Percentiles rank a stretch among this genome's conserved stretches.
Evolutionary conservation across 2,329 filamentous ascomycete species (phyloP).

Genomic region (Penicillium aurantiogriseum): DNA sequence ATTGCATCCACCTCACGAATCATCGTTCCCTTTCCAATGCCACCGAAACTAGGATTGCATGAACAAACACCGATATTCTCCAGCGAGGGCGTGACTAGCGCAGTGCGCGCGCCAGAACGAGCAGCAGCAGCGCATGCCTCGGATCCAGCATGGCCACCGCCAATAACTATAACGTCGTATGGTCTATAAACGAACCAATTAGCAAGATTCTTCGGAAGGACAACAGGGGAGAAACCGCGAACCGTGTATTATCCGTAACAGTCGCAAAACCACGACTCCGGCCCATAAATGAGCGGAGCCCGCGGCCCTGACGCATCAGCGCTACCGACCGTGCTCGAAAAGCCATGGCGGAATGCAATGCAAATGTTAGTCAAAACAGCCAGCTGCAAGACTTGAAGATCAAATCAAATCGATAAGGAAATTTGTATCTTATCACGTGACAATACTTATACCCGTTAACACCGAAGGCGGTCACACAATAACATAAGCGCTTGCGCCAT

Average conservation of each 20-base stretch:
- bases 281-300: conserved; percentile 20
- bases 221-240: conserved; percentile 13
- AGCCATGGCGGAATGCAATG: conserved; percentile 30
- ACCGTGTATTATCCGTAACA: conserved; percentile 40
- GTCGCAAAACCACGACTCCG: conserved; percentile 39
- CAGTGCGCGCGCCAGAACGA: conserved; percentile 81
- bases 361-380: background rate
- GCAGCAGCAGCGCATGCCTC: conserved; percentile 92
- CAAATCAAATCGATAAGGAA: conserved; percentile 20
- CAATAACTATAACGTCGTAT: conserved; percentile 93
- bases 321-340: conserved; percentile 34
- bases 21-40: conserved; percentile 98
- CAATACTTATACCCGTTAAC: conserved; percentile 12
- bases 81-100: conserved; percentile 80
- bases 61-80: conserved; percentile 93
- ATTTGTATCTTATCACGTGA: conserved; percentile 16
- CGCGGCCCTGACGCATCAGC: conserved; percentile 29
- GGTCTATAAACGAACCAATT: conserved; percentile 47
- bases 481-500: conserved; percentile 27
- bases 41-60: conserved; percentile 94
- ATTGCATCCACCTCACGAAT: conserved; percentile 92
- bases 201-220: background rate
- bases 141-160: conserved; percentile 90
- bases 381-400: background rate
- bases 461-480: conserved; percentile 22